Evolutionary conservation across 805 yeast genomes (phyloP).

Genomic region (Hanseniaspora valbyensis): DNA sequence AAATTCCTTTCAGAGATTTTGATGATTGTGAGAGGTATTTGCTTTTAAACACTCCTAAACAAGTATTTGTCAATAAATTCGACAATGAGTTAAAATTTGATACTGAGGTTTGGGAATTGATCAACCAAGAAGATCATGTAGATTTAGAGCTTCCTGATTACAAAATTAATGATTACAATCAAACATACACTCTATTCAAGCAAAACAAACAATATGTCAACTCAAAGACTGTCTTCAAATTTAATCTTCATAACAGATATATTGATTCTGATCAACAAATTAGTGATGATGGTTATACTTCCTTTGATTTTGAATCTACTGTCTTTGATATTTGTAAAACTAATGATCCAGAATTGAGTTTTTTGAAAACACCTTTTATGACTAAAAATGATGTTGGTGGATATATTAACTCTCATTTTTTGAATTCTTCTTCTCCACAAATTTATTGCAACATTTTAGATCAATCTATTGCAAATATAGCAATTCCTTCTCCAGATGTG

Average conservation of each 20-base stretch:
- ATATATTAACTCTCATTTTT: neutral
- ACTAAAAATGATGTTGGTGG: constrained; percentile 8
- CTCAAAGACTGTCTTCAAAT: constrained; percentile 21
- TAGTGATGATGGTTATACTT: constrained; percentile 18
- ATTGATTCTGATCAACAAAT: constrained; percentile 29
- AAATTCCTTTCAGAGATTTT: neutral
- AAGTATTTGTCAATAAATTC: constrained; percentile 44
- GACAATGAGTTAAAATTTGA: constrained; percentile 25
- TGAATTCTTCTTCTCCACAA: neutral
- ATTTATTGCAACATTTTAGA: neutral
- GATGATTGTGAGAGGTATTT: constrained; percentile 36
- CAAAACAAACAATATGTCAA: neutral
- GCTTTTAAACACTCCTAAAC: constrained; percentile 35
- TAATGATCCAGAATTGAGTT: neutral
- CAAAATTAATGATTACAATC: constrained; percentile 23
- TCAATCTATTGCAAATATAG: neutral
- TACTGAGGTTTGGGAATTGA: constrained; percentile 27
- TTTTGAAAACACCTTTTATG: constrained; percentile 4
- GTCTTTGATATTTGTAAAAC: constrained; percentile 44
- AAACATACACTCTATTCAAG: constrained; percentile 7
- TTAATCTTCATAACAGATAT: constrained; percentile 45
- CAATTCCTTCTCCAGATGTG: constrained; percentile 36
- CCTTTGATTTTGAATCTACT: constrained; percentile 30
- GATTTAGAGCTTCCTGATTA: constrained; percentile 50
- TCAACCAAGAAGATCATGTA: constrained; percentile 42